Conservation (phyloP, 768 basidiomycete genomes). For the Clitopilus hobsonii region DNA sequence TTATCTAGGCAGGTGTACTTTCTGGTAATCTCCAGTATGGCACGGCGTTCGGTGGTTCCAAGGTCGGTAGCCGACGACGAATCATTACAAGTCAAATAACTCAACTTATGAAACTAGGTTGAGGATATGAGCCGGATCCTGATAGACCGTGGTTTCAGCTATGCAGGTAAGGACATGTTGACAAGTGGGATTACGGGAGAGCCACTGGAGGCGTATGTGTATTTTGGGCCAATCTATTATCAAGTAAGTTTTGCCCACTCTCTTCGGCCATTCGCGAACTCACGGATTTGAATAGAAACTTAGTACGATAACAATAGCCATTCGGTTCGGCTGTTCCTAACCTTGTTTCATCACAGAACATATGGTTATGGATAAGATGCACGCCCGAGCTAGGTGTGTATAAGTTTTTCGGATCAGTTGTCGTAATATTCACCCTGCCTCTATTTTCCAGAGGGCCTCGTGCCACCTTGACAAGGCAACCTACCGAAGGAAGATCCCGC, state of each 20-base stretch:
- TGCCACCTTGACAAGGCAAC: slow-evolving; percentile 94
- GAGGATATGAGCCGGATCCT: slow-evolving; percentile 98
- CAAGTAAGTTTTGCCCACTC: slow-evolving; percentile 49
- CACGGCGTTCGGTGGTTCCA: slow-evolving; percentile 96
- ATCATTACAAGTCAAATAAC: background rate
- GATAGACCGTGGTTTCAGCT: slow-evolving; percentile 93
- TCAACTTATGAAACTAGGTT: slow-evolving; percentile 44
- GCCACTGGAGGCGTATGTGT: slow-evolving; percentile 93
- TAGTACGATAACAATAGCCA: slow-evolving; percentile 49
- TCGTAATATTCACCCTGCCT: slow-evolving; percentile 4
- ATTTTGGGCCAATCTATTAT: slow-evolving; percentile 98
- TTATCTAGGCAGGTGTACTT: slow-evolving; percentile 78
- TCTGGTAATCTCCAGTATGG: slow-evolving; percentile 89
- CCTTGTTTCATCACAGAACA: slow-evolving; percentile 52
- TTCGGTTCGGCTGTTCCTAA: slow-evolving; percentile 9
- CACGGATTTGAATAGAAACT: slow-evolving; percentile 62
- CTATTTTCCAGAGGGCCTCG: slow-evolving; percentile 71
- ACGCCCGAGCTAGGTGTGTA: slow-evolving; percentile 84
- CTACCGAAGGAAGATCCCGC: slow-evolving; percentile 96
- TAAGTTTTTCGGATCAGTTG: slow-evolving; percentile 2
- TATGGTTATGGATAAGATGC: slow-evolving; percentile 99
- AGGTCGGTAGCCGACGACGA: slow-evolving; percentile 42
- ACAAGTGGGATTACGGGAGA: slow-evolving; percentile 98
- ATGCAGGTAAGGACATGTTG: slow-evolving; percentile 98
- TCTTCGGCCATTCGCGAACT: slow-evolving; percentile 2